phyloP scores from a whole-genome alignment of 192 early-diverging fungal genomes.

The Coemansia sp. region DNA sequence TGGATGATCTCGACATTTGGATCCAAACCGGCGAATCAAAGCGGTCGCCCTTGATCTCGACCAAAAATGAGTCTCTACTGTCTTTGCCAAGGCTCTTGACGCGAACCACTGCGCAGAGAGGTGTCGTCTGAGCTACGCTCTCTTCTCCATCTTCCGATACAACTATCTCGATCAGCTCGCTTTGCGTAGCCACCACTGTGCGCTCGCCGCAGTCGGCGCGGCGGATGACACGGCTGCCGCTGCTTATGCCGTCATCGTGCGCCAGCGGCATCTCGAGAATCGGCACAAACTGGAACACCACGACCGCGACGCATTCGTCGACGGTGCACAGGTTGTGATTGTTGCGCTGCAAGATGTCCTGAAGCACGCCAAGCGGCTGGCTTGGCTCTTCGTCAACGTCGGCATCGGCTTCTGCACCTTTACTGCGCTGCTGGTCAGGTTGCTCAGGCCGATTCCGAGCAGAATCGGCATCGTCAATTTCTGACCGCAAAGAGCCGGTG shows the following conservation, averaged over 20 bases:
- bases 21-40: slow-evolving; percentile 35
- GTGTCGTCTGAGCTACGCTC: background rate
- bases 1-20: background rate
- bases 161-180: slow-evolving; percentile 16
- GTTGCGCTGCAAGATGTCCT: slow-evolving; percentile 18
- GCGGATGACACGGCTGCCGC: slow-evolving; percentile 19
- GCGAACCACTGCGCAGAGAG: slow-evolving; percentile 16
- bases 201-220: slow-evolving; percentile 1
- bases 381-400: background rate
- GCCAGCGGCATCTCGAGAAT: slow-evolving; percentile 9
- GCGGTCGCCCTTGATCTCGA: slow-evolving; percentile 33
- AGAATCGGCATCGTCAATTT: background rate
- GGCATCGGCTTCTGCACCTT: background rate
- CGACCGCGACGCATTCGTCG: slow-evolving; percentile 4
- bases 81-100: background rate
- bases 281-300: slow-evolving; percentile 11
- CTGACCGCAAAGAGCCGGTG: background rate
- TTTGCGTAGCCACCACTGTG: slow-evolving; percentile 15
- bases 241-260: background rate
- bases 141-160: background rate
- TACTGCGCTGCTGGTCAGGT: background rate
- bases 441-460: background rate
- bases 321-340: background rate
- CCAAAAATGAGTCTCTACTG: background rate
- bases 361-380: slow-evolving; percentile 12